phyloP scores from a whole-genome alignment of 2,329 filamentous ascomycete genomes.

The Pestalotiopsis sp. region DNA sequence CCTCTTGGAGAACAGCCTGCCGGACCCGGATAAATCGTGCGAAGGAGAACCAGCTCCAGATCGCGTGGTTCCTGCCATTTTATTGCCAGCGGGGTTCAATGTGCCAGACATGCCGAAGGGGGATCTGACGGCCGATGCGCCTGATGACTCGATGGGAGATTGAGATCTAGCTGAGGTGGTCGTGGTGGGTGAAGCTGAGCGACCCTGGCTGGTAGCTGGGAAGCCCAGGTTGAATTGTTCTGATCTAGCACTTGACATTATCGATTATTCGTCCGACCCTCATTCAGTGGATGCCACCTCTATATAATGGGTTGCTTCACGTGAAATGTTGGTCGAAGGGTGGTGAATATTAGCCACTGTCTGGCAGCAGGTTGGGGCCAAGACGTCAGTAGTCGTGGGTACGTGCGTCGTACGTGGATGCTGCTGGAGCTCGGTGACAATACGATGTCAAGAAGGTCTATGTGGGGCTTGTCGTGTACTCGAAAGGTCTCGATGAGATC shows the following conservation, averaged over 20 bases:
- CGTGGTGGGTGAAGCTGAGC: slow-evolving; percentile 78
- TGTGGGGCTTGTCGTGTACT: background rate
- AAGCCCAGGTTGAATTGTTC: slow-evolving; percentile 87
- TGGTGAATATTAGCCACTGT: slow-evolving; percentile 17
- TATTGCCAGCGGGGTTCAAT: slow-evolving; percentile 59
- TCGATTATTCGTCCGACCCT: slow-evolving; percentile 70
- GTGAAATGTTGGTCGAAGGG: background rate
- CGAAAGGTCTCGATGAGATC: background rate
- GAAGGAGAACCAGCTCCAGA: slow-evolving; percentile 95
- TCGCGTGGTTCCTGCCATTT: slow-evolving; percentile 64
- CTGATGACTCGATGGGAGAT: slow-evolving; percentile 74
- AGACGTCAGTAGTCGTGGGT: background rate
- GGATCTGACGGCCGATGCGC: slow-evolving; percentile 60
- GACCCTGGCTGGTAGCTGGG: slow-evolving; percentile 69
- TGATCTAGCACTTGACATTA: slow-evolving; percentile 89
- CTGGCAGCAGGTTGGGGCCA: background rate
- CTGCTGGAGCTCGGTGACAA: slow-evolving; percentile 6
- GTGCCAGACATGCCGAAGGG: slow-evolving; percentile 71
- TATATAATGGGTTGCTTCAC: background rate
- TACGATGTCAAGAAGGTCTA: slow-evolving; percentile 12
- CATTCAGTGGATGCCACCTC: slow-evolving; percentile 38
- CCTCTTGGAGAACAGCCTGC: slow-evolving; percentile 88
- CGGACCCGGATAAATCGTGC: slow-evolving; percentile 76
- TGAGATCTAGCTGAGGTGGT: slow-evolving; percentile 51
- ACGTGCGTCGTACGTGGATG: slow-evolving; percentile 1